These are phyloP conservation scores for Durio zibethinus DNA, from an alignment of 345 rosid genomes.

Conservation along the genomic window DNA sequence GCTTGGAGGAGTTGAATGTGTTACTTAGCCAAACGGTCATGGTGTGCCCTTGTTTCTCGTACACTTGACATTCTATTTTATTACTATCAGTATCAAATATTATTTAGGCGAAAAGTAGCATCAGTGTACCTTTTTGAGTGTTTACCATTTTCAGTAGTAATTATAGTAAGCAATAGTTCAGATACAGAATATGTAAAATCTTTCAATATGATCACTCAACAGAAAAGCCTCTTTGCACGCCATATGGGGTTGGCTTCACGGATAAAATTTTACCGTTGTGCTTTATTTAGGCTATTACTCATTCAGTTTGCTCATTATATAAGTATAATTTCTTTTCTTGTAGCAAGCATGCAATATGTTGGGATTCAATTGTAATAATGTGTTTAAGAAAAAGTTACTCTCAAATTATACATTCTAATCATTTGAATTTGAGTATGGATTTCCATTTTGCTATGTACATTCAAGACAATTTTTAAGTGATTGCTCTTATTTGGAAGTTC, in stretches of 20 bases:
- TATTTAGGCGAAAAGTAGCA: not conserved
- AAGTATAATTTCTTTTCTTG: not conserved
- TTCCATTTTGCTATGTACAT: not conserved
- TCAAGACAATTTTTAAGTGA: not conserved
- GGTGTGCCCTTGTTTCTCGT: conserved; percentile 48
- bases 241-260: conserved; percentile 9
- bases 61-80: conserved; percentile 6
- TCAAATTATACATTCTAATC: not conserved
- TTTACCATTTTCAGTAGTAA: not conserved
- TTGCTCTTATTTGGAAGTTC: not conserved
- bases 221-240: not conserved
- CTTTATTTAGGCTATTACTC: not conserved
- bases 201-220: not conserved
- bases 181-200: not conserved
- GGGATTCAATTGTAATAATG: not conserved
- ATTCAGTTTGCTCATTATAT: not conserved
- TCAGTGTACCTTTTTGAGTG: not conserved
- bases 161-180: not conserved
- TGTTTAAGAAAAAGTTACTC: not conserved
- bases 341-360: not conserved
- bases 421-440: not conserved
- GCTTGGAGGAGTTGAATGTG: conserved; percentile 86
- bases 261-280: not conserved
- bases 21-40: conserved; percentile 84
- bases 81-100: conserved; percentile 5